These are phyloP conservation scores for Protomyces inouyei DNA, from an alignment of 1,139 yeast genomes.

Conservation along the genomic window DNA sequence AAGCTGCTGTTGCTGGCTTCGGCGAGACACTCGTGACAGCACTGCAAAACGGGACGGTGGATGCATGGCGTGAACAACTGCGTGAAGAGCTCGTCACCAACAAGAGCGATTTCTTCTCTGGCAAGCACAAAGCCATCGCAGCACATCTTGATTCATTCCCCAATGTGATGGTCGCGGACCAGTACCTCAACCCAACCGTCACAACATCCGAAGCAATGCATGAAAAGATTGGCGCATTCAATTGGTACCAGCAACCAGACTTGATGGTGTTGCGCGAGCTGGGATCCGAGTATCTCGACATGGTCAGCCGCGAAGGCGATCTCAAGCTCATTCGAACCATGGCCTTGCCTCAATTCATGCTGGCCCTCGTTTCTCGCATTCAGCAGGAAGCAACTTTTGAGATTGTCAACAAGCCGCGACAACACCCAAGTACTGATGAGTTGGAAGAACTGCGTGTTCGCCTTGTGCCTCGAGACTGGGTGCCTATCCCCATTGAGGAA, in stretches of 20 bases:
- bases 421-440: conserved; percentile 1
- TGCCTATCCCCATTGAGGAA: not conserved
- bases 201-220: not conserved
- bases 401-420: not conserved
- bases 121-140: conserved; percentile 14
- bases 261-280: not conserved
- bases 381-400: not conserved
- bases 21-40: conserved; percentile 4
- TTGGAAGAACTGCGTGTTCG: conserved; percentile 5
- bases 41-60: not conserved
- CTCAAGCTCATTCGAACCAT: conserved; percentile 11
- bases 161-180: conserved; percentile 2
- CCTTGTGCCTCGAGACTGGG: not conserved
- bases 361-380: not conserved
- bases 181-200: conserved; percentile 31
- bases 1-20: conserved; percentile 5
- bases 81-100: conserved; percentile 25
- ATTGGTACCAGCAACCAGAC: not conserved
- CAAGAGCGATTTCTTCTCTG: conserved; percentile 15
- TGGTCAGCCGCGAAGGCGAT: conserved; percentile 12
- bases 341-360: conserved; percentile 14
- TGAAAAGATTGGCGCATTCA: conserved; percentile 6
- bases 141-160: conserved; percentile 30
- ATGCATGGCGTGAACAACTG: conserved; percentile 31
- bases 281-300: not conserved